These are phyloP conservation scores for Cyberlindnera nakhonratchasimensis DNA, from an alignment of 805 yeast species.

Conservation along the genomic window DNA sequence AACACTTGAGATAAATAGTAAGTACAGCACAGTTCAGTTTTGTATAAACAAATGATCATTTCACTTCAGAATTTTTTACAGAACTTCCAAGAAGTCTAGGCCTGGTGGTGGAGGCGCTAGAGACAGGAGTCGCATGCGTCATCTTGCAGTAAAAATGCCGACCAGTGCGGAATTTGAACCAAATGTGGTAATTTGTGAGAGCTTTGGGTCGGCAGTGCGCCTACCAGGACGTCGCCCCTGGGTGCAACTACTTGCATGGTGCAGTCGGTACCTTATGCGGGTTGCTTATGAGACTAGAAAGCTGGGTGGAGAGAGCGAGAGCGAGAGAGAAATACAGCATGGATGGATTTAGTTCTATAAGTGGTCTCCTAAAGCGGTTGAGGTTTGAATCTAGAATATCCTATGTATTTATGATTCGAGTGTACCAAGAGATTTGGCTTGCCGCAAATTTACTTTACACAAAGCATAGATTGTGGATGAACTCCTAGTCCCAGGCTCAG, in stretches of 20 bases:
- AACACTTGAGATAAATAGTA: no score
- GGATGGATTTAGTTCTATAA: no score
- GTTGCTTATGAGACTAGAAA: not conserved
- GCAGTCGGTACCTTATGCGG: slow-evolving; percentile 3
- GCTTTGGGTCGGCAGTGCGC: not conserved
- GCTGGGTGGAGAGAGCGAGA: not conserved
- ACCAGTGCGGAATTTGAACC: not conserved
- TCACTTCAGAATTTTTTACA: no score
- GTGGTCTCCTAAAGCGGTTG: no score
- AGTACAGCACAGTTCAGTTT: no score
- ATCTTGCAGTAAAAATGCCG: not conserved
- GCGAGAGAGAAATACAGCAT: no score
- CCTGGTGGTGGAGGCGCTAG: not conserved
- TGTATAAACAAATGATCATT: not conserved
- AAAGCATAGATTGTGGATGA: no score
- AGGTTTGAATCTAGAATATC: no score
- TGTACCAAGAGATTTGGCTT: no score
- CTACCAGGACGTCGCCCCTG: not conserved
- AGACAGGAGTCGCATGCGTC: not conserved
- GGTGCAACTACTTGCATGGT: not conserved
- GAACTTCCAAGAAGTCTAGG: not conserved
- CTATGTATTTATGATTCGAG: no score
- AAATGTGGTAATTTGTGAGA: not conserved
- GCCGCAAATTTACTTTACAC: no score
- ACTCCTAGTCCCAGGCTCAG: not conserved